Percentiles rank a stretch among this genome's conserved stretches.
Evolutionary conservation across 1,139 yeast species (phyloP).

Genomic region (Ogataea hybrid): DNA sequence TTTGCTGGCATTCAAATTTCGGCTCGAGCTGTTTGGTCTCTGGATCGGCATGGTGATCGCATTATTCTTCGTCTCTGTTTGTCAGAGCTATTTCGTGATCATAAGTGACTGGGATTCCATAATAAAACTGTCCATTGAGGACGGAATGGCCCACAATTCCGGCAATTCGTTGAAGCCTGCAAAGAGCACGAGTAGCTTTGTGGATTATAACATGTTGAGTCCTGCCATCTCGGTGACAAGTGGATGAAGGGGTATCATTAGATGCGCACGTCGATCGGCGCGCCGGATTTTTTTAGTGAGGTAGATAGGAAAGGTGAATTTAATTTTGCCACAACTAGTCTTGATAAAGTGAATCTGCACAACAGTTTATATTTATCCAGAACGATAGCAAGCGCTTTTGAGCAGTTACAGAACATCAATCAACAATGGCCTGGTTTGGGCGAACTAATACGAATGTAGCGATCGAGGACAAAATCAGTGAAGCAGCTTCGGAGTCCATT

Average conservation of each 20-base stretch:
- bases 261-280: conserved; percentile 12
- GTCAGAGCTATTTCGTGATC: conserved; percentile 46
- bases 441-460: conserved; percentile 40
- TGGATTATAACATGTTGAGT: conserved; percentile 25
- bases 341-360: background rate
- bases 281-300: conserved; percentile 2
- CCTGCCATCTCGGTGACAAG: conserved; percentile 24
- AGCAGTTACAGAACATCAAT: background rate
- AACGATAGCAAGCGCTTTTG: background rate
- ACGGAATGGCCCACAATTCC: conserved; percentile 23
- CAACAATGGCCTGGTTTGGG: conserved; percentile 63
- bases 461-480: conserved; percentile 63
- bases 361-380: background rate
- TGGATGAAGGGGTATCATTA: conserved; percentile 2
- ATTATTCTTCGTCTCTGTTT: conserved; percentile 43
- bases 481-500: conserved; percentile 84
- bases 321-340: conserved; percentile 7
- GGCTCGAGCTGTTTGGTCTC: conserved; percentile 49
- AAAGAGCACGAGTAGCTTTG: conserved; percentile 15
- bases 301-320: background rate
- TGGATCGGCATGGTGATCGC: conserved; percentile 67
- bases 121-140: conserved; percentile 33
- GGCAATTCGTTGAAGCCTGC: conserved; percentile 6
- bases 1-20: conserved; percentile 46
- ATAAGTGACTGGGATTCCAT: conserved; percentile 58